phyloP scores from a whole-genome alignment of 345 rosid genomes.

The Clarkia xantiana region DNA sequence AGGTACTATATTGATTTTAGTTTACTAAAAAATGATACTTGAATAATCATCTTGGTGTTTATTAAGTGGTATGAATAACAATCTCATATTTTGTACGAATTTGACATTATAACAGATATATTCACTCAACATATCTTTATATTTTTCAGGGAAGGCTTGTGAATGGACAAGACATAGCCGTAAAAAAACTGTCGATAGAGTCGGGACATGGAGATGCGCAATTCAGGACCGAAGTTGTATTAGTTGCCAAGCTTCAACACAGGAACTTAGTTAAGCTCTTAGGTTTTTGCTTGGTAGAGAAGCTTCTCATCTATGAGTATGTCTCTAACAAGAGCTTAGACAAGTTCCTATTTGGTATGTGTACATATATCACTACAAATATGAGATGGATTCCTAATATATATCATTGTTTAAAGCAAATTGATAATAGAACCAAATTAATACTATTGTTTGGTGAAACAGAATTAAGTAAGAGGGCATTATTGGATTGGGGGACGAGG shows the following conservation, averaged over 20 bases:
- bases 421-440: background rate
- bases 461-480: conserved; percentile 29
- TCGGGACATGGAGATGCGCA: conserved; percentile 49
- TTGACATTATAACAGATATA: too few relatives aligned
- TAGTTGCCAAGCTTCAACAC: conserved; percentile 30
- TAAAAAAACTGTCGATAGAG: conserved; percentile 36
- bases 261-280: conserved; percentile 1
- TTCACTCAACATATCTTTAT: too few relatives aligned
- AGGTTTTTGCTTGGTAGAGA: conserved; percentile 1
- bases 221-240: conserved; percentile 42
- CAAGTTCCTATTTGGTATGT: conserved; percentile 42
- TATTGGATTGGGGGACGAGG: conserved; percentile 41
- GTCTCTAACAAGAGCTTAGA: conserved; percentile 66
- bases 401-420: too few relatives aligned
- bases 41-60: too few relatives aligned
- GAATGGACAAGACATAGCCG: conserved; percentile 54
- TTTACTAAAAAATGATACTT: too few relatives aligned
- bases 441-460: background rate
- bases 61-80: too few relatives aligned
- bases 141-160: conserved; percentile 42
- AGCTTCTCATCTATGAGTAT: conserved; percentile 28
- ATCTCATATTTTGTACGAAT: too few relatives aligned
- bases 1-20: too few relatives aligned
- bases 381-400: too few relatives aligned
- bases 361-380: background rate